Percentiles rank a stretch among this genome's conserved stretches.
Evolutionary conservation across 2,329 filamentous ascomycete species (phyloP).

Genomic region (Leptographium lundbergii): DNA sequence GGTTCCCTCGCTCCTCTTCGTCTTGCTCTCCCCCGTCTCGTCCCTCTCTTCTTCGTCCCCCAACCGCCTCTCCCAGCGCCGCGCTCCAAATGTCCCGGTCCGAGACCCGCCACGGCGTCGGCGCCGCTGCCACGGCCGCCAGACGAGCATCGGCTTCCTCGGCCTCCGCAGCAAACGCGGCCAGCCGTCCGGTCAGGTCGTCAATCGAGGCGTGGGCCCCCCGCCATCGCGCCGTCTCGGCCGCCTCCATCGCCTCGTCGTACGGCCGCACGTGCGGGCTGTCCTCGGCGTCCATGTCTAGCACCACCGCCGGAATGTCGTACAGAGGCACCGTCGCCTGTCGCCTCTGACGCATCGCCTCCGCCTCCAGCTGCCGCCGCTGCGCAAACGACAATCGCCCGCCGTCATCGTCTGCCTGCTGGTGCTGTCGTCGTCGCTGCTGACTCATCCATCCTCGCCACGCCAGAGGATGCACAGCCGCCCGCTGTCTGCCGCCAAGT

Average conservation of each 20-base stretch:
- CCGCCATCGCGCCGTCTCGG: slow-evolving; percentile 18
- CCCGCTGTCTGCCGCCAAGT: not conserved
- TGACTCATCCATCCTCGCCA: not conserved
- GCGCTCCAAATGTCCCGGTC: slow-evolving; percentile 29
- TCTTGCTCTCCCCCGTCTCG: not conserved
- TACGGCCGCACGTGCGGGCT: slow-evolving; percentile 29
- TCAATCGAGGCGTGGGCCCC: slow-evolving; percentile 8
- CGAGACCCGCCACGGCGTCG: slow-evolving; percentile 26
- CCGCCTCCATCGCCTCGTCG: slow-evolving; percentile 23
- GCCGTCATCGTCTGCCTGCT: not conserved
- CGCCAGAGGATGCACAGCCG: not conserved
- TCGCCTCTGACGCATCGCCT: not conserved
- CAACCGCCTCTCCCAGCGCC: slow-evolving; percentile 17
- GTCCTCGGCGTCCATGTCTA: slow-evolving; percentile 40
- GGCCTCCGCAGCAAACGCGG: slow-evolving; percentile 18
- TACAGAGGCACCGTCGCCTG: slow-evolving; percentile 15
- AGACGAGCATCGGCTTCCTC: slow-evolving; percentile 5
- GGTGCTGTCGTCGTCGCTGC: not conserved
- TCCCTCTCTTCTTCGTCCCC: not conserved
- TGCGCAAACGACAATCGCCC: not conserved
- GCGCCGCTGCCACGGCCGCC: not conserved
- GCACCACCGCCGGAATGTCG: slow-evolving; percentile 27
- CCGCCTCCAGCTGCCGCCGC: not conserved
- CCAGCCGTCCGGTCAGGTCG: slow-evolving; percentile 16
- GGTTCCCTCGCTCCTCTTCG: not conserved